Conservation (phyloP, 495 filamentous ascomycete species). For the Thermothielavioides terrestris region DNA sequence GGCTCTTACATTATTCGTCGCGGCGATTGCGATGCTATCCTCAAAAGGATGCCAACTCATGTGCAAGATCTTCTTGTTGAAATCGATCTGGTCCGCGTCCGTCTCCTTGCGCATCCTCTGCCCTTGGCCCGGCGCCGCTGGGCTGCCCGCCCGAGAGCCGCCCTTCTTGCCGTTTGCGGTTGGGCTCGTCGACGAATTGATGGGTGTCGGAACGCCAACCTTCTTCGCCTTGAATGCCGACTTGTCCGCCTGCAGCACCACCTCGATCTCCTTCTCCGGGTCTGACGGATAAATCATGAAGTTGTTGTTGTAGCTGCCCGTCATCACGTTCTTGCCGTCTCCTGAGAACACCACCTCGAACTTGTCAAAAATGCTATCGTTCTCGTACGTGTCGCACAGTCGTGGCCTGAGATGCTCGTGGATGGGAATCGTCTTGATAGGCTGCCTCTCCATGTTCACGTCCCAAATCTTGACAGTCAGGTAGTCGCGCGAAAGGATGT, state of each 20-base stretch:
- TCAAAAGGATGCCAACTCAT: conserved; percentile 99
- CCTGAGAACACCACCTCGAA: conserved; percentile 99
- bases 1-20: conserved; percentile 85
- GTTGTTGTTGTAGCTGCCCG: conserved; percentile 99
- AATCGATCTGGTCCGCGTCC: conserved; percentile 98
- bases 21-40: conserved; percentile 98
- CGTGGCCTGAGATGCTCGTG: conserved; percentile 93
- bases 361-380: conserved; percentile 99
- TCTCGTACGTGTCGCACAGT: conserved; percentile 97
- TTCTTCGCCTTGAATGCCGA: conserved; percentile 99
- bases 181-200: conserved; percentile 68
- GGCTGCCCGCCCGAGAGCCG: conserved; percentile 78
- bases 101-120: conserved; percentile 98
- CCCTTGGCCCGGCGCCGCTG: conserved; percentile 72
- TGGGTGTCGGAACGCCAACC: conserved; percentile 93
- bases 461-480: conserved; percentile 99
- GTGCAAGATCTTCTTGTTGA: conserved; percentile 99
- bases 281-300: conserved; percentile 99
- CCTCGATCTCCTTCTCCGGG: conserved; percentile 89
- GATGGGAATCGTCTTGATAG: conserved; percentile 96
- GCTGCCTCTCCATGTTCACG: conserved; percentile 95
- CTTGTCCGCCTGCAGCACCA: conserved; percentile 96
- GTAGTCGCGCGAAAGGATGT: conserved; percentile 96
- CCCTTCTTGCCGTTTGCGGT: conserved; percentile 72
- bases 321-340: conserved; percentile 98